Conservation (phyloP, 2,329 filamentous ascomycete species). For the Phialophora expanda region DNA sequence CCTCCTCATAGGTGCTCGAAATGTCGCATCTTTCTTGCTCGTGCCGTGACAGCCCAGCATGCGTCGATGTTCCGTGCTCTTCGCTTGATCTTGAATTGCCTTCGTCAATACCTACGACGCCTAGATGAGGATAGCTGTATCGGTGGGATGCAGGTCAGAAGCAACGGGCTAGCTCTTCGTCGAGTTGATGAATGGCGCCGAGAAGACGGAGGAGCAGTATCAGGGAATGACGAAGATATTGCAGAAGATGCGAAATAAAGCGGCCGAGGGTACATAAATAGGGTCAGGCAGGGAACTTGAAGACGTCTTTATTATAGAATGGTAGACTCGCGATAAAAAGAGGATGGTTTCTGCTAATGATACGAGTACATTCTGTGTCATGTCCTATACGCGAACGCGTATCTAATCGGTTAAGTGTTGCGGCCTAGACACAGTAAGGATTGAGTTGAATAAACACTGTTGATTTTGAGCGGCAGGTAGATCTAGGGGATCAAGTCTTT, state of each 20-base stretch:
- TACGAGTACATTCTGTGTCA: background rate
- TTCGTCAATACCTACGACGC: too few relatives aligned
- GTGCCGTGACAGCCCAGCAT: too few relatives aligned
- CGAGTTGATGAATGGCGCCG: too few relatives aligned
- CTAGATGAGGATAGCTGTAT: too few relatives aligned
- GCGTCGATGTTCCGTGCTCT: too few relatives aligned
- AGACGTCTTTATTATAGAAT: background rate
- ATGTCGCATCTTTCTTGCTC: too few relatives aligned
- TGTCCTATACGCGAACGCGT: too few relatives aligned
- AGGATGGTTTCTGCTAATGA: background rate
- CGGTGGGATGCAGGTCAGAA: background rate
- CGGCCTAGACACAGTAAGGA: too few relatives aligned
- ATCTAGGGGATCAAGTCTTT: background rate
- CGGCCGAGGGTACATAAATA: background rate
- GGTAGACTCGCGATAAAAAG: background rate
- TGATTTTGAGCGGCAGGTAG: background rate
- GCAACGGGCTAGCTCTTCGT: background rate
- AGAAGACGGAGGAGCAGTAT: background rate
- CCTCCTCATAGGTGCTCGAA: too few relatives aligned
- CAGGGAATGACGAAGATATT: background rate
- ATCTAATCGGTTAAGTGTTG: too few relatives aligned
- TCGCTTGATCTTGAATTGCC: too few relatives aligned
- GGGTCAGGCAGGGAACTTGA: background rate
- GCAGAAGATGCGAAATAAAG: background rate
- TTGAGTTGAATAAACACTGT: background rate